These are phyloP conservation scores for Protomyces gravidus DNA, from an alignment of 1,139 yeast species.

Conservation along the genomic window DNA sequence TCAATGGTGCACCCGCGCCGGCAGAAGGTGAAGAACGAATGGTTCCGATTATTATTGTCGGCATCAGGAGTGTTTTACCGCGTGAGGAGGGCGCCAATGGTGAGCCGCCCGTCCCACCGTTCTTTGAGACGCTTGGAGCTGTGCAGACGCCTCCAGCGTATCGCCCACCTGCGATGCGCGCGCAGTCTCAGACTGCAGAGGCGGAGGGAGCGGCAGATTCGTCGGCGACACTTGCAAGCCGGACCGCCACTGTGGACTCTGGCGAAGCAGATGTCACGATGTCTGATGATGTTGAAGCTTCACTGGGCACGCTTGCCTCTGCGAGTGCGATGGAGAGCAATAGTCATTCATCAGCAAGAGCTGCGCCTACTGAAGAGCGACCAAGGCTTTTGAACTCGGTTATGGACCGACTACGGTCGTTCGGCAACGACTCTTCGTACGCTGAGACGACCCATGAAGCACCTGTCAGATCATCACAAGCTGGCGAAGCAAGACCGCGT, in stretches of 20 bases:
- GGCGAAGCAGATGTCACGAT: neutral
- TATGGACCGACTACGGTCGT: constrained; percentile 18
- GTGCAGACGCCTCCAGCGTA: neutral
- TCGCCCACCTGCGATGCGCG: neutral
- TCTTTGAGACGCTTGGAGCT: neutral
- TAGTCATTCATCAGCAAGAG: neutral
- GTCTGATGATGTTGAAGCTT: neutral
- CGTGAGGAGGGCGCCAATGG: constrained; percentile 10
- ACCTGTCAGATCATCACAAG: neutral
- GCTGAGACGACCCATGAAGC: neutral
- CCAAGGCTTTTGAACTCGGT: constrained; percentile 16
- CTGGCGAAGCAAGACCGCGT: neutral
- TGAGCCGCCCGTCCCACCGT: neutral
- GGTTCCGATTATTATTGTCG: constrained; percentile 56
- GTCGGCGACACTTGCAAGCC: neutral
- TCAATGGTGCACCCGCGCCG: constrained; percentile 37
- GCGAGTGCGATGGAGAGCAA: neutral
- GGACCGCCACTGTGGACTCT: neutral
- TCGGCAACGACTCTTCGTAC: neutral
- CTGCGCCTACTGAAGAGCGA: neutral
- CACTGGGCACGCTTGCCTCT: neutral
- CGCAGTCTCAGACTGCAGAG: neutral
- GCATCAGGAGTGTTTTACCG: constrained; percentile 47
- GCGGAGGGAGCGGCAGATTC: too few relatives aligned
- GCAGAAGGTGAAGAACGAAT: constrained; percentile 35